Percentiles rank a stretch among this genome's conserved stretches.
These are phyloP conservation scores for Torrubiellomyces zombiae DNA, from an alignment of 2,329 filamentous ascomycete species.

Conservation along the genomic window DNA sequence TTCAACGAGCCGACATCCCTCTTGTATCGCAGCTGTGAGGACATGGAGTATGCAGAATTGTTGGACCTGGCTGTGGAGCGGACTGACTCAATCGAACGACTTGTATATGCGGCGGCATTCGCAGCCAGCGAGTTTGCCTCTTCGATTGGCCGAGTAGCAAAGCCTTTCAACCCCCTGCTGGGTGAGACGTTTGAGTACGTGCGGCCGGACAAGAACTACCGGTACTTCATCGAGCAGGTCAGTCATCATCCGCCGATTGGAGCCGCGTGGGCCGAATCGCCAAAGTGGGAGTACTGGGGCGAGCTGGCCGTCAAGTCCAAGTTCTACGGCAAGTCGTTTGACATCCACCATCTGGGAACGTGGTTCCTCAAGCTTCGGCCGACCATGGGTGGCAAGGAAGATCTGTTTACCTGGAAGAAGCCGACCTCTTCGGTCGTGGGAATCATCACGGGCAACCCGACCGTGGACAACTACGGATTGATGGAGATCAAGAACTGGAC, in stretches of 20 bases:
- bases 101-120: constrained; percentile 91
- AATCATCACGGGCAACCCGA: constrained; percentile 91
- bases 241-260: constrained; percentile 93
- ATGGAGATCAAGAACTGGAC: constrained; percentile 98
- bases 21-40: constrained; percentile 85
- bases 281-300: constrained; percentile 94
- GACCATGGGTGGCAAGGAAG: constrained; percentile 55
- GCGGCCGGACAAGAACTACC: constrained; percentile 88
- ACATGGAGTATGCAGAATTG: constrained; percentile 94
- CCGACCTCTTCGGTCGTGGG: constrained; percentile 94
- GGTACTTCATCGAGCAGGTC: constrained; percentile 97
- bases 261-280: constrained; percentile 80
- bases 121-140: constrained; percentile 94
- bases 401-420: constrained; percentile 98
- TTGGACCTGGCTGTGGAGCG: constrained; percentile 78
- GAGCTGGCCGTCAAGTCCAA: constrained; percentile 92
- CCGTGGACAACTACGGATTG: constrained; percentile 91
- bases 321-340: constrained; percentile 95
- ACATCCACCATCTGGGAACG: constrained; percentile 88
- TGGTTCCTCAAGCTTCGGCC: constrained; percentile 88
- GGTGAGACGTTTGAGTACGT: constrained; percentile 97
- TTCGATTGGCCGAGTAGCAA: constrained; percentile 89
- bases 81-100: constrained; percentile 71
- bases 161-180: constrained; percentile 92
- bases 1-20: constrained; percentile 98